A percentile compares a stretch with the other conserved stretches of the same genome.
Evolutionary conservation across 345 rosid genomes (phyloP).

Genomic region (Salix brachista): DNA sequence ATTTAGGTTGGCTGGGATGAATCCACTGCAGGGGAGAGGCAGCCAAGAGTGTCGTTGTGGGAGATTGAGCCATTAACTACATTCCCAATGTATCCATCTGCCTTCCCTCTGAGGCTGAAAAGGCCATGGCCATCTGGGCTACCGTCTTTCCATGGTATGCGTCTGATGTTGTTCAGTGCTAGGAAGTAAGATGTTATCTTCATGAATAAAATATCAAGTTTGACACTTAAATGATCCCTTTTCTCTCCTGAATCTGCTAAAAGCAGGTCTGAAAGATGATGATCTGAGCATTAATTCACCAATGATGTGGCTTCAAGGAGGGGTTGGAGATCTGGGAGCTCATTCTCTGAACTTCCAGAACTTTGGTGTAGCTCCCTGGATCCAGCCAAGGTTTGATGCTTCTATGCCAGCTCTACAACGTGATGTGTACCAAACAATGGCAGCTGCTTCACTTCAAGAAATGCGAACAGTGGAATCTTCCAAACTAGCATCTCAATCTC

Average conservation of each 20-base stretch:
- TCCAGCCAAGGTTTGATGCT: background rate
- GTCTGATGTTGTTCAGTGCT: background rate
- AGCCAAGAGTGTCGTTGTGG: background rate
- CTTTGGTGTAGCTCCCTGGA: background rate
- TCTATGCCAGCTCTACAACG: background rate
- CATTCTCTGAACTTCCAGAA: background rate
- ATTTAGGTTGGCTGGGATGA: constrained; percentile 1
- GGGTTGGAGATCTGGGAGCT: background rate
- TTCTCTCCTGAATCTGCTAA: background rate
- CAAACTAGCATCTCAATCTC: background rate
- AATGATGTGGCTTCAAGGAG: background rate
- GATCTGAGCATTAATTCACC: background rate
- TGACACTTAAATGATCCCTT: background rate
- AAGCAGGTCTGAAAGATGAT: background rate
- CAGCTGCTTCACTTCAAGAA: background rate
- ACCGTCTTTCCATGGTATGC: background rate
- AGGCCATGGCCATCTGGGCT: constrained; percentile 1
- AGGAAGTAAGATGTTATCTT: background rate
- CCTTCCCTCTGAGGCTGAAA: background rate
- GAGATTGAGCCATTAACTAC: background rate
- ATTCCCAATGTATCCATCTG: background rate
- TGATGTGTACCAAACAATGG: background rate
- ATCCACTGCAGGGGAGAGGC: constrained; percentile 1
- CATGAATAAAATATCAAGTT: background rate
- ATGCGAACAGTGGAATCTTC: background rate